A percentile compares a stretch with the other conserved stretches of the same genome.
phyloP scores from a whole-genome alignment of 441 rosid species.

The Jatropha podagrica region DNA sequence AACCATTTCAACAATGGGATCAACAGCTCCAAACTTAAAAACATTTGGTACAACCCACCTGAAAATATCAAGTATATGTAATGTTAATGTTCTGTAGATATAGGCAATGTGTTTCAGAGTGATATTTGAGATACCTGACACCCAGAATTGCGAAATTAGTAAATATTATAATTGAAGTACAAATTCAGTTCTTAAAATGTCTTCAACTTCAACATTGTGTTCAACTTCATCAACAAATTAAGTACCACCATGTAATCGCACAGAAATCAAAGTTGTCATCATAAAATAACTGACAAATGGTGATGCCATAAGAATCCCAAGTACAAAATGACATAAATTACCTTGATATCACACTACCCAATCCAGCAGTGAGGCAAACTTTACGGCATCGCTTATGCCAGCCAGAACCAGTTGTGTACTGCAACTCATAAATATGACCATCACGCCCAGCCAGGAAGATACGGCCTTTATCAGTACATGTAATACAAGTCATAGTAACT shows the following conservation, averaged over 20 bases:
- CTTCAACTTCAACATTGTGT: conserved; percentile 7
- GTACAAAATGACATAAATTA: conserved; percentile 27
- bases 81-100: neutral
- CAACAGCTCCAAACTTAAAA: conserved; percentile 93
- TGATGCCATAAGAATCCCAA: neutral
- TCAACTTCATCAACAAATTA: neutral
- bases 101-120: neutral
- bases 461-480: conserved; percentile 82
- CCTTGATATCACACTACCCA: conserved; percentile 95
- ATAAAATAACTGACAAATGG: neutral
- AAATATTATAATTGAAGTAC: conserved; percentile 13
- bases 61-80: conserved; percentile 27
- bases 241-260: neutral
- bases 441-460: conserved; percentile 95
- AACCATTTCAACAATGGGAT: conserved; percentile 90
- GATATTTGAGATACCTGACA: neutral
- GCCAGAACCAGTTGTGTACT: conserved; percentile 80
- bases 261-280: conserved; percentile 1
- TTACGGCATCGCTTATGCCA: conserved; percentile 92
- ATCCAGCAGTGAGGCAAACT: conserved; percentile 91
- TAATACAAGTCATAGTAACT: conserved; percentile 87
- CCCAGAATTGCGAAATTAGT: neutral
- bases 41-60: conserved; percentile 97
- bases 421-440: conserved; percentile 87
- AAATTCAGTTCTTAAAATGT: neutral